These are phyloP conservation scores for Apophysomyces variabilis DNA, from an alignment of 371 early-diverging fungal species.

Conservation along the genomic window DNA sequence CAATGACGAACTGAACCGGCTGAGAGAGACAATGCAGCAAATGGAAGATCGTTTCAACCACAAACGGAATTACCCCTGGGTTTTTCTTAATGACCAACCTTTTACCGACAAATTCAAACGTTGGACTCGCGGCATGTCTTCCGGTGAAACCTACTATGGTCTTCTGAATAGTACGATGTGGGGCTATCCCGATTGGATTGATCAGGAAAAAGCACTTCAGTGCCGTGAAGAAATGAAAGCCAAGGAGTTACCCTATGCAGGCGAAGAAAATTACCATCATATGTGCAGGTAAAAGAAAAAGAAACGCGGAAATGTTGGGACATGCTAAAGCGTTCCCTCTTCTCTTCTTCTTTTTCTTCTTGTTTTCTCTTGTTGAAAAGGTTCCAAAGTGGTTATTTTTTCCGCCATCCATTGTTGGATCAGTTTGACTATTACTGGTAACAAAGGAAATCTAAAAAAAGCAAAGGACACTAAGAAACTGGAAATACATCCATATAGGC, in stretches of 20 bases:
- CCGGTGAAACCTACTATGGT: conserved; percentile 56
- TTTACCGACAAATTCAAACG: conserved; percentile 83
- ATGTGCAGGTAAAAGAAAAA: conserved; percentile 78
- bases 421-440: conserved; percentile 94
- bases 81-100: conserved; percentile 83
- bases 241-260: conserved; percentile 82
- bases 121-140: conserved; percentile 52
- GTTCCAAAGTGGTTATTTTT: conserved; percentile 77
- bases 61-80: conserved; percentile 87
- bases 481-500: conserved; percentile 68
- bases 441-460: conserved; percentile 3
- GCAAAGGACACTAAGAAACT: conserved; percentile 59
- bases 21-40: conserved; percentile 70
- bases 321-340: no score
- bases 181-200: conserved; percentile 85
- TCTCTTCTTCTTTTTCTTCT: no score
- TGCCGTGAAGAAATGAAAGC: conserved; percentile 63
- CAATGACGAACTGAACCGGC: conserved; percentile 77
- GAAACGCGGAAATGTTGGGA: background rate
- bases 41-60: conserved; percentile 88
- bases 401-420: conserved; percentile 67
- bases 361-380: conserved; percentile 16
- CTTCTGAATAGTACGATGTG: conserved; percentile 68
- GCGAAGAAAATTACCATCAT: conserved; percentile 86
- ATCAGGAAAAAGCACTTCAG: conserved; percentile 66